Percentiles rank a stretch among this genome's conserved stretches.
phyloP scores from a whole-genome alignment of 352 stramenopile species.

The Phytophthora macrochlamydospora region DNA sequence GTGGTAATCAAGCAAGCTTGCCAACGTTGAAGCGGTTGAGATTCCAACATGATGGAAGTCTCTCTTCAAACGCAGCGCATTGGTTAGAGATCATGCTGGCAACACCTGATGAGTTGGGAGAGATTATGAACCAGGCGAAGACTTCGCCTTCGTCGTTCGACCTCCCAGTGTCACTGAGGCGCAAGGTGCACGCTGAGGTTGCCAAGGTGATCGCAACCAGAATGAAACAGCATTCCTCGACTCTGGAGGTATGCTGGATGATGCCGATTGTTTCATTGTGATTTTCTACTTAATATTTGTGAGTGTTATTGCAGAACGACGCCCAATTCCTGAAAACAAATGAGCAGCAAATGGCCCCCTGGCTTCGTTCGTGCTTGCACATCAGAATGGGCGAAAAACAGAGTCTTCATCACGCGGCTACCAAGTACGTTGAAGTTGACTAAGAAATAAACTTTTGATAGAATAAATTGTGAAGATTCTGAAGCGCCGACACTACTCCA shows the following conservation, averaged over 20 bases:
- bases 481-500: slow-evolving; percentile 5
- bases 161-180: slow-evolving; percentile 33
- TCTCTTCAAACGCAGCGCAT: slow-evolving; percentile 40
- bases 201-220: slow-evolving; percentile 17
- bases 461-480: slow-evolving; percentile 33
- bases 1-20: slow-evolving; percentile 12
- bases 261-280: background rate
- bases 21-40: slow-evolving; percentile 39
- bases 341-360: slow-evolving; percentile 55
- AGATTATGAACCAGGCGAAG: slow-evolving; percentile 41
- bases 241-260: slow-evolving; percentile 36
- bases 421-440: slow-evolving; percentile 9
- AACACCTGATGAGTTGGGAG: slow-evolving; percentile 44
- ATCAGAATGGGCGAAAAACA: slow-evolving; percentile 75
- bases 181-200: slow-evolving; percentile 34
- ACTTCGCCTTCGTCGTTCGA: slow-evolving; percentile 16
- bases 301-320: slow-evolving; percentile 41
- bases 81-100: slow-evolving; percentile 67
- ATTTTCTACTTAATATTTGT: background rate
- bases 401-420: slow-evolving; percentile 24
- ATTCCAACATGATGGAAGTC: slow-evolving; percentile 34
- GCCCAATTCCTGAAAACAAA: slow-evolving; percentile 50
- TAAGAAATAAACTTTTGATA: slow-evolving; percentile 13
- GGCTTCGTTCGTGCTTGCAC: slow-evolving; percentile 69
- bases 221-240: slow-evolving; percentile 31